Evolutionary conservation across 257 asterid genomes (phyloP).

Genomic region (Solanum peruvianum): DNA sequence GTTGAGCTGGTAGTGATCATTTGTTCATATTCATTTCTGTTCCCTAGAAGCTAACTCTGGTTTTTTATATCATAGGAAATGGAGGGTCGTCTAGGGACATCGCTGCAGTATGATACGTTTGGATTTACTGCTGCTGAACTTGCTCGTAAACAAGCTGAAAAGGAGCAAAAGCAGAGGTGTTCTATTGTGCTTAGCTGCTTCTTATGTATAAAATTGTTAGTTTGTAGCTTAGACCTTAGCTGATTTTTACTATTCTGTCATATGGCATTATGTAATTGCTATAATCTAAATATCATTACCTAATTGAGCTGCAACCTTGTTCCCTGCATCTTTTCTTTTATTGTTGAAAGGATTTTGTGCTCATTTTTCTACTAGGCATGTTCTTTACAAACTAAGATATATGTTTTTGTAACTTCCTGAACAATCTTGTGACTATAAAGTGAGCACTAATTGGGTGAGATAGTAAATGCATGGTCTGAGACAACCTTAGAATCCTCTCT

Average conservation of each 20-base stretch:
- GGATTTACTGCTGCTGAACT: constrained; percentile 85
- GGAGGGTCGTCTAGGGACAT: constrained; percentile 66
- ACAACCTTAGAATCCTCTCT: background rate
- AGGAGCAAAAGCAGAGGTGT: constrained; percentile 76
- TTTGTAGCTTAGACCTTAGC: background rate
- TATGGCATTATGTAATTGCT: background rate
- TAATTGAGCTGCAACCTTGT: background rate
- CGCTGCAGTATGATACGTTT: constrained; percentile 86
- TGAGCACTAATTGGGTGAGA: background rate
- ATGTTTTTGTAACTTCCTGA: background rate
- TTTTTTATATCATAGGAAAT: constrained; percentile 44
- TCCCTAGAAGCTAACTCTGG: background rate
- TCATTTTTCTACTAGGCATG: background rate
- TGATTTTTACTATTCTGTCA: background rate
- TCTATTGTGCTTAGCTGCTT: background rate
- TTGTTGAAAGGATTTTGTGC: background rate
- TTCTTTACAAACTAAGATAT: background rate
- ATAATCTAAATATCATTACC: background rate
- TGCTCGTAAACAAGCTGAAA: constrained; percentile 83
- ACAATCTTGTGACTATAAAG: background rate
- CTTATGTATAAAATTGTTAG: background rate
- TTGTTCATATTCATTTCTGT: background rate
- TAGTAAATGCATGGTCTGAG: background rate
- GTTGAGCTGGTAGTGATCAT: background rate
- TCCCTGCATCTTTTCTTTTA: background rate